Evolutionary conservation across 2,329 filamentous ascomycete genomes (phyloP), one percentile per base, ranked within the genome.

Genomic region (Penicillium sp.): DNA sequence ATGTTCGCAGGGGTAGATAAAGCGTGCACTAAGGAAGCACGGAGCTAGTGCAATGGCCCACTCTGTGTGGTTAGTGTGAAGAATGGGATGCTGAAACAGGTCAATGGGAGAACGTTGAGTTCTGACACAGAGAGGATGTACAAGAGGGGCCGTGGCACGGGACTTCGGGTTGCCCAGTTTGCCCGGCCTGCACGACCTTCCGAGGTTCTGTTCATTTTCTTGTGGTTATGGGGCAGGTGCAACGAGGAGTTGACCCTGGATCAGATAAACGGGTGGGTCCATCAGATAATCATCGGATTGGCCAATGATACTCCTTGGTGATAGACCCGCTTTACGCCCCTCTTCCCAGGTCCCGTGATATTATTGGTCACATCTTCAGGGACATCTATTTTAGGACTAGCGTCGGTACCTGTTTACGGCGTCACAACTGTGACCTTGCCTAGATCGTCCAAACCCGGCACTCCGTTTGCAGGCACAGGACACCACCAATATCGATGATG

Each of bases 1-100:
- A 63, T 63, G 14, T 16, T 41, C 29, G n/a, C n/a, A n/a, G 47
- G 14, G 31, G n/a, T 22, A 16, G 9, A 14, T 8, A 37, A 37
- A 31, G 26, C 37, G 29, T 35, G 21, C 31, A 31, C 46, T 24
- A 26, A 37, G 19, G 7, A 22, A 27, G 44, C 26, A 16, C 8
- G 44, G 44, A 47, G 24, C 45, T 48, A 48, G 21, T 29, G 26
- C 46, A 16, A 22, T 48, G 10, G 45, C 19, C 27, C 21, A 48
- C 27, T 29, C 27, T n/a, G 11, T 16, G 26, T 4, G 45, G 27
- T 33, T n/a, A 47, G 45, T 33, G 10, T 46, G 45, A 27, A 31
- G 45, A 33, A 48, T 14, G 19, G 31, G 10, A 11, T 22, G 11
- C 24, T 26, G 19, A 22, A 3, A 19, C 5, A 13, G 19, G 16